Evolutionary conservation across 345 rosid species (phyloP), one percentile per base, ranked within the genome.

Genomic region (Citrus trifoliata): DNA sequence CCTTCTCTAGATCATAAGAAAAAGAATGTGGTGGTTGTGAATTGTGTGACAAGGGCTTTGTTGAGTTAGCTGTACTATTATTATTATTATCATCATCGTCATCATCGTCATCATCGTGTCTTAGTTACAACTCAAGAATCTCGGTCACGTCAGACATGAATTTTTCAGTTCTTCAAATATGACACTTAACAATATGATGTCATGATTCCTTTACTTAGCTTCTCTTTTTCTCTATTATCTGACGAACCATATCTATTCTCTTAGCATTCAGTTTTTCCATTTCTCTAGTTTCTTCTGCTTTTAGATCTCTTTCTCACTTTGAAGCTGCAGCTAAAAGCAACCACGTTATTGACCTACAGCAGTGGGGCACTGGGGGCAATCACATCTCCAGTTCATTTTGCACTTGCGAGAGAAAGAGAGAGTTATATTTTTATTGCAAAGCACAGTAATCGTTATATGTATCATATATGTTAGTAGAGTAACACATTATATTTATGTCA

Each of bases 81-180:
- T 53, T 18, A 51, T 51, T 0, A 53, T 18, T 1, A 18, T 51
- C 0, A 14, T 51, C 18, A 18, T 2, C 10, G 12, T 46, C 13
- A 3, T 13, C 53, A 2, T 38, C 42, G 42, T 9, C 53, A 1
- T 48, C 18, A 16, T 51, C 2, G 4, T 71, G 40, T 77, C 53
- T 63, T 73, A 37, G 76, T 68, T 37, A 56, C 37, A 32, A 73
- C 67, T 38, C 80, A 77, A 65, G 81, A 87, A 82, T 83, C 87
- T 87, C 80, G 82, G 83, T 83, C 88, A 67, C 85, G 81, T 85
- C 87, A 80, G 83, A 77, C 40, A 71, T 65, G 88, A 84, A 84
- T 88, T 60, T 83, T 82, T 77, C 85, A 69, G 78, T 83, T 86
- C 63, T 58, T 64, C 70, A 51, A 24, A 38, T 73, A 76, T 63